These are phyloP conservation scores for Rhizophagus sp. DNA, from an alignment of 192 early-diverging fungal species.

Conservation along the genomic window DNA sequence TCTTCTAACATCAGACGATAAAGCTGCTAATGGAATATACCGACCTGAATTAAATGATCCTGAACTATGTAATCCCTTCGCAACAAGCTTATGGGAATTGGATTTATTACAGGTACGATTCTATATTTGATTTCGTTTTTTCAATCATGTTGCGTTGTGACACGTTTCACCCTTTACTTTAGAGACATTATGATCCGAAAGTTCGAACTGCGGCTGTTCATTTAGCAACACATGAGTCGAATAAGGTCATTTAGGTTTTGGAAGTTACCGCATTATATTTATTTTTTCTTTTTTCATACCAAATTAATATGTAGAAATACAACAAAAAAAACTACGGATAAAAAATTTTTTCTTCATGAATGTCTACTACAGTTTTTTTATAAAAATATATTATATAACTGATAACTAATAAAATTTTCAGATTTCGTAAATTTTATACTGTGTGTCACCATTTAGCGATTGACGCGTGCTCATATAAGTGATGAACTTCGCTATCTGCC, in stretches of 20 bases:
- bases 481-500: too few relatives aligned
- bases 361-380: too few relatives aligned
- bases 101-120: slow-evolving; percentile 69
- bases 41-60: slow-evolving; percentile 81
- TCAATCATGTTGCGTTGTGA: not conserved
- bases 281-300: too few relatives aligned
- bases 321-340: too few relatives aligned
- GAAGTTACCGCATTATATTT: too few relatives aligned
- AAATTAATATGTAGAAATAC: too few relatives aligned
- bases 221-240: slow-evolving; percentile 27
- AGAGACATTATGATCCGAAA: slow-evolving; percentile 63
- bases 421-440: too few relatives aligned
- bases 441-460: too few relatives aligned
- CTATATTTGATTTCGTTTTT: slow-evolving; percentile 13
- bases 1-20: slow-evolving; percentile 54
- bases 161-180: slow-evolving; percentile 9
- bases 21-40: slow-evolving; percentile 75
- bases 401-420: too few relatives aligned
- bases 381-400: too few relatives aligned
- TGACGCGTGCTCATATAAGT: too few relatives aligned
- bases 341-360: too few relatives aligned
- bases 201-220: slow-evolving; percentile 46
- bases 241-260: not conserved
- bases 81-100: slow-evolving; percentile 87
- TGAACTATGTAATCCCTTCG: slow-evolving; percentile 94